These are phyloP conservation scores for Sarocladiaceae sp. DNA, from an alignment of 2,329 filamentous ascomycete genomes.

Conservation along the genomic window DNA sequence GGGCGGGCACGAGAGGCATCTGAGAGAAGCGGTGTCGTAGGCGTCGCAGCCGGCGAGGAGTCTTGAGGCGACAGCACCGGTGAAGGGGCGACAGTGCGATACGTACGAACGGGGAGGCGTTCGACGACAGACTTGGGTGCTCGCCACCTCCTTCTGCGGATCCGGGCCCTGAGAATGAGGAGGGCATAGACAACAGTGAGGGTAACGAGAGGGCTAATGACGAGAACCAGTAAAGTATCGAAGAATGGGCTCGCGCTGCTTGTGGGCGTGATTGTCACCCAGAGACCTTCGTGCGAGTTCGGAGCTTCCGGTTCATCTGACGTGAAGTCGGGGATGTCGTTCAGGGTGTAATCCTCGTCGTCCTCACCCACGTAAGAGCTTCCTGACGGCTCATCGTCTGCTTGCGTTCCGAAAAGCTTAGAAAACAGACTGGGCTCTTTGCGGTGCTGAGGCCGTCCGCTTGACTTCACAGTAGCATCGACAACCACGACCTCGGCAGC, in stretches of 20 bases:
- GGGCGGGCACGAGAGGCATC: constrained; percentile 44
- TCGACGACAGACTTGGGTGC: constrained; percentile 97
- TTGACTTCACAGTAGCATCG: neutral
- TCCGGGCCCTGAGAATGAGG: constrained; percentile 80
- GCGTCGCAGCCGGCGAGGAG: constrained; percentile 59
- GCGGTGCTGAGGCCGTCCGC: neutral
- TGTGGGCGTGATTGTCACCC: constrained; percentile 93
- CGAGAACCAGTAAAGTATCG: constrained; percentile 92
- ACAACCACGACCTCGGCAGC: neutral
- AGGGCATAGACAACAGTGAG: constrained; percentile 90
- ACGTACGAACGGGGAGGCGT: constrained; percentile 89
- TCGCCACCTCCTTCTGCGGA: constrained; percentile 85
- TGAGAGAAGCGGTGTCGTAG: constrained; percentile 74
- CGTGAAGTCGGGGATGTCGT: constrained; percentile 4
- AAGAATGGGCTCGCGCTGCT: constrained; percentile 90
- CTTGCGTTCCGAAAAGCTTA: neutral
- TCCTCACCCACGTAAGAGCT: neutral
- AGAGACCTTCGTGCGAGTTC: constrained; percentile 65
- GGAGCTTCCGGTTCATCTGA: constrained; percentile 12
- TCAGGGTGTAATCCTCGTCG: constrained; percentile 6
- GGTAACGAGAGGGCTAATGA: constrained; percentile 89
- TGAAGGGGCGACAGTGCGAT: constrained; percentile 73
- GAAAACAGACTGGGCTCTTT: neutral
- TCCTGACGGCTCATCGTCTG: neutral
- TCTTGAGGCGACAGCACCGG: constrained; percentile 46